These are phyloP conservation scores for Cladosporium sp. DNA, from an alignment of 2,329 filamentous ascomycete species.

Conservation along the genomic window DNA sequence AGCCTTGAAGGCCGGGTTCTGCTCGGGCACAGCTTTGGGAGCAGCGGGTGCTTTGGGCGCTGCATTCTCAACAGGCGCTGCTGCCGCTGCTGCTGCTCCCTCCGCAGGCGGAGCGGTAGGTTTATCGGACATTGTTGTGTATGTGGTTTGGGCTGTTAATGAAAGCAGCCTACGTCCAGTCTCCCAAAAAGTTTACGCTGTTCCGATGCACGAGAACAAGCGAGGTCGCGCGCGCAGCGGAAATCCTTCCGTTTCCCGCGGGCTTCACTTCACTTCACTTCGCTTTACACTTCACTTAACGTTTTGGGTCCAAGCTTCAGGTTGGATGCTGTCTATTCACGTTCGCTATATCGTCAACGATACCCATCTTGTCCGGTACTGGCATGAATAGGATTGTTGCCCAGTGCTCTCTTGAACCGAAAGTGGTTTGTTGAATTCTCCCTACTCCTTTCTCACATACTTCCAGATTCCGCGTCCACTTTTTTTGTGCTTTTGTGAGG, in stretches of 20 bases:
- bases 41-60: constrained; percentile 14
- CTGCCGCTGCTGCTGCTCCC: not conserved
- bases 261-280: not conserved
- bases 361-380: no score
- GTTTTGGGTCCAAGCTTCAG: no score
- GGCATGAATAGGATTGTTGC: no score
- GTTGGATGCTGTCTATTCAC: no score
- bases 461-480: no score
- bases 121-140: constrained; percentile 8
- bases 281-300: no score
- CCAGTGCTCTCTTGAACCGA: no score
- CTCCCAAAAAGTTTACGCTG: constrained; percentile 7
- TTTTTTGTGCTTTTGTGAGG: no score
- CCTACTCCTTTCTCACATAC: no score
- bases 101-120: constrained; percentile 8
- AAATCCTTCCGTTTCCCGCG: constrained; percentile 11
- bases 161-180: not conserved
- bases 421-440: no score
- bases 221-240: constrained; percentile 6
- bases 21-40: constrained; percentile 38
- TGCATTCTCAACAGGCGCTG: constrained; percentile 1
- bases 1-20: constrained; percentile 71
- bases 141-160: not conserved
- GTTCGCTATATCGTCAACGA: no score
- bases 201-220: not conserved